Evolutionary conservation across 1,284 basidiomycete genomes (phyloP).

Genomic region (Termitomyces sp.): DNA sequence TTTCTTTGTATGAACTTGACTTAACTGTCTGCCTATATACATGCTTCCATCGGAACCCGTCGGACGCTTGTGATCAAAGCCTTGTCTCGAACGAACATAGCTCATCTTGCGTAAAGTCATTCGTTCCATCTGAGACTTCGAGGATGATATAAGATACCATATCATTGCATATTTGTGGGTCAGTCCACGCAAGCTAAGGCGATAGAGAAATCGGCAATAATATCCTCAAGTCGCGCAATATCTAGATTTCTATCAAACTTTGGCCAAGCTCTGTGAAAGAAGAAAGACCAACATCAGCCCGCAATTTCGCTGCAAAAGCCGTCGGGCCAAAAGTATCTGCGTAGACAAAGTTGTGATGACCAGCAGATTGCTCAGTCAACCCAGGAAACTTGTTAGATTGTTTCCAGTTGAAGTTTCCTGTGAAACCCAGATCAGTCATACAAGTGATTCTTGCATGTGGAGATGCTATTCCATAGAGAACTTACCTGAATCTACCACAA

Average conservation of each 20-base stretch:
- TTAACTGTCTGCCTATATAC: no score
- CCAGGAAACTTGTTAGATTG: constrained; percentile 72
- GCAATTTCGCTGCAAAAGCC: constrained; percentile 72
- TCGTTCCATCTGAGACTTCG: no score
- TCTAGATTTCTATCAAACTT: constrained; percentile 28
- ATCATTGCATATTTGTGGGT: not conserved
- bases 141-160: no score
- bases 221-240: constrained; percentile 59
- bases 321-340: constrained; percentile 57
- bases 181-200: not conserved
- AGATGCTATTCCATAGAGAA: not conserved
- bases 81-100: no score
- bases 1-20: not conserved
- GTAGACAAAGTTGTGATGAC: constrained; percentile 65
- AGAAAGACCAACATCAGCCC: constrained; percentile 35
- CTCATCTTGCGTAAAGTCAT: no score
- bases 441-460: not conserved
- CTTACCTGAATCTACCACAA: constrained; percentile 64
- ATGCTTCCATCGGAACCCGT: no score
- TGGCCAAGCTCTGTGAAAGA: not conserved
- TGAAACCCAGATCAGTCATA: not conserved
- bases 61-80: no score
- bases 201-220: constrained; percentile 5
- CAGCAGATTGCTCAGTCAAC: constrained; percentile 80
- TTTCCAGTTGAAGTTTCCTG: constrained; percentile 79